A percentile compares a stretch with the other conserved stretches of the same genome.
Conservation (phyloP, 768 basidiomycete species). For the Mycena leptocephala region DNA sequence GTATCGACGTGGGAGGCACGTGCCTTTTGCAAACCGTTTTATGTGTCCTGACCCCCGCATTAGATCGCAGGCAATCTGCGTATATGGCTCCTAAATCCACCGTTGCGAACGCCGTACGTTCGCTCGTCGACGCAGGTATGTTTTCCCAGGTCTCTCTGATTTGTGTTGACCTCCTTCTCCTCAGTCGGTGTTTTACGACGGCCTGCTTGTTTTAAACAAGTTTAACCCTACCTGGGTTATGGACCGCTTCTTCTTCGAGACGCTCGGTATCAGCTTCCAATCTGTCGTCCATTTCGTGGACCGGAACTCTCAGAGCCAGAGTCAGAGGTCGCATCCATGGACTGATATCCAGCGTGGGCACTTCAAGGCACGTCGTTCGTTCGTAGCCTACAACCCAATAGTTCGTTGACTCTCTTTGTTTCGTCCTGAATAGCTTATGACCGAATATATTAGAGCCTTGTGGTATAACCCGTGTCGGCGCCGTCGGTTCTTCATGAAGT, state of each 20-base stretch:
- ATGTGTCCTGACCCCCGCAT: neutral
- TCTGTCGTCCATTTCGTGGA: constrained; percentile 57
- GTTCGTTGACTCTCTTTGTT: constrained; percentile 16
- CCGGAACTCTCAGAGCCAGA: constrained; percentile 56
- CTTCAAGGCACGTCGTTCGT: constrained; percentile 55
- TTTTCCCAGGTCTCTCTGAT: constrained; percentile 10
- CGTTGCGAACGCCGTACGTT: constrained; percentile 67
- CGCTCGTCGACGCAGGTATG: constrained; percentile 78
- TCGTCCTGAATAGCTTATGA: constrained; percentile 64
- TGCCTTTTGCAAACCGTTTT: neutral
- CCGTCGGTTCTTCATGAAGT: constrained; percentile 76
- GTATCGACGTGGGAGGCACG: constrained; percentile 78
- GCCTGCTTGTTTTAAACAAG: constrained; percentile 66
- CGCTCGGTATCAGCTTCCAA: constrained; percentile 70
- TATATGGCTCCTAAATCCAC: constrained; percentile 60
- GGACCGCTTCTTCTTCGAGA: constrained; percentile 78
- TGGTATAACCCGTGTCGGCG: constrained; percentile 82
- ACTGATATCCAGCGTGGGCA: constrained; percentile 57
- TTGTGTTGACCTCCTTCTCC: constrained; percentile 10
- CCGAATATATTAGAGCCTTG: constrained; percentile 70
- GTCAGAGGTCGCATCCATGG: constrained; percentile 55
- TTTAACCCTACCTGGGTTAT: constrained; percentile 70
- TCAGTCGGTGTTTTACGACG: constrained; percentile 75
- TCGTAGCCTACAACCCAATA: constrained; percentile 11
- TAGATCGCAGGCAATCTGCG: constrained; percentile 69